A percentile compares a stretch with the other conserved stretches of the same genome.
These are phyloP conservation scores for Daldinia sp. DNA, from an alignment of 2,329 filamentous ascomycete species.

Conservation along the genomic window DNA sequence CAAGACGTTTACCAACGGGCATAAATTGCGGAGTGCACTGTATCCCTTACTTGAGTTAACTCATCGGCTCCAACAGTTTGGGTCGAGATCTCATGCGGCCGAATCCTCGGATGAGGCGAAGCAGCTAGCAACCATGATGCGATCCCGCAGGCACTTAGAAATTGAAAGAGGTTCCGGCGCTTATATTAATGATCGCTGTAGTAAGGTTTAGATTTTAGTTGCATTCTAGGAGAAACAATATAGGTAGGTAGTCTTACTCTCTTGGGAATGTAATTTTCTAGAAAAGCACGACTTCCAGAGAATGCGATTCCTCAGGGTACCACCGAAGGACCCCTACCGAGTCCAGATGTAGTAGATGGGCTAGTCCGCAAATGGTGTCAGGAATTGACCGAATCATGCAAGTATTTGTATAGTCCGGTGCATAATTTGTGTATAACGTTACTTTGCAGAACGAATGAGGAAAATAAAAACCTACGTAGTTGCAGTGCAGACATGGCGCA, in stretches of 20 bases:
- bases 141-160: neutral
- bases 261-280: neutral
- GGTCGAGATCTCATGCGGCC: neutral
- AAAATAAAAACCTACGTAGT: conserved; percentile 7
- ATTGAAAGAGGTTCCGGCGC: neutral
- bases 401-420: neutral
- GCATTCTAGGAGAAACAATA: neutral
- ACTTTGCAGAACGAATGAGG: conserved; percentile 15
- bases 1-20: neutral
- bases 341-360: conserved; percentile 2
- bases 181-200: neutral
- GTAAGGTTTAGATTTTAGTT: neutral
- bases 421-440: conserved; percentile 23
- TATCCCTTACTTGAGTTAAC: neutral
- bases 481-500: conserved; percentile 11
- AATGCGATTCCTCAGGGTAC: neutral
- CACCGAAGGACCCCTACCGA: neutral
- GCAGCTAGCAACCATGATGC: neutral
- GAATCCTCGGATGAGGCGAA: neutral
- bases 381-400: conserved; percentile 16
- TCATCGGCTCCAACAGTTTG: neutral
- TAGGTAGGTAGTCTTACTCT: neutral
- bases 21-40: neutral
- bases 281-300: neutral
- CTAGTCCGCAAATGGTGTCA: neutral